Conservation (phyloP, 2,329 filamentous ascomycete species). For the Intubia oerlemansii region DNA sequence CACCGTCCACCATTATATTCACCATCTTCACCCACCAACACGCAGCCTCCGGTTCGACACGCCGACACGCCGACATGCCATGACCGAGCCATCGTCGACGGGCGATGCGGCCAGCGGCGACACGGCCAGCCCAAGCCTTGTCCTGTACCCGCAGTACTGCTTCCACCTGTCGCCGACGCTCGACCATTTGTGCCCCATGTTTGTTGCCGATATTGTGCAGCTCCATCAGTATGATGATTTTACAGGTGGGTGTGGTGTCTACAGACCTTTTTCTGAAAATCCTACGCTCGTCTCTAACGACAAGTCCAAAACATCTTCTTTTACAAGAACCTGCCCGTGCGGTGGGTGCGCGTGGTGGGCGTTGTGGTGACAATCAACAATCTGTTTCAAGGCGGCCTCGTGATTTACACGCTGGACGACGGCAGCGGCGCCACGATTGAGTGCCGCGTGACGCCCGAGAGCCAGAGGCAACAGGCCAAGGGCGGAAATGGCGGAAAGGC, state of each 20-base stretch:
- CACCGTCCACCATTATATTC: no score
- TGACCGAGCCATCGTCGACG: conserved; percentile 19
- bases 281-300: no score
- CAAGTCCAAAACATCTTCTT: conserved; percentile 40
- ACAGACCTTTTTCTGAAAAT: no score
- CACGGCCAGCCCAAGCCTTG: no score
- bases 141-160: conserved; percentile 44
- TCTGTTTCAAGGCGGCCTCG: conserved; percentile 24
- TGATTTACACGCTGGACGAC: conserved; percentile 40
- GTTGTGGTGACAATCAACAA: conserved; percentile 37
- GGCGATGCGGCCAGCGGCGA: neutral
- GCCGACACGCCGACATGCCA: no score
- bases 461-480: no score
- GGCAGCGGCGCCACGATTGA: conserved; percentile 39
- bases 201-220: conserved; percentile 24
- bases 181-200: conserved; percentile 36
- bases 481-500: no score
- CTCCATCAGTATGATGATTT: conserved; percentile 27
- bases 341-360: conserved; percentile 52
- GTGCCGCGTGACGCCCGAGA: conserved; percentile 12
- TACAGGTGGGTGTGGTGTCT: conserved; percentile 20
- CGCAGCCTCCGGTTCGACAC: no score
- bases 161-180: conserved; percentile 40
- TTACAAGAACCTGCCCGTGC: conserved; percentile 52
- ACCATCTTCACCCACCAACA: no score